A percentile compares a stretch with the other conserved stretches of the same genome.
Conservation (phyloP, 2,329 filamentous ascomycete species). For the Pezicula neosporulosa region DNA sequence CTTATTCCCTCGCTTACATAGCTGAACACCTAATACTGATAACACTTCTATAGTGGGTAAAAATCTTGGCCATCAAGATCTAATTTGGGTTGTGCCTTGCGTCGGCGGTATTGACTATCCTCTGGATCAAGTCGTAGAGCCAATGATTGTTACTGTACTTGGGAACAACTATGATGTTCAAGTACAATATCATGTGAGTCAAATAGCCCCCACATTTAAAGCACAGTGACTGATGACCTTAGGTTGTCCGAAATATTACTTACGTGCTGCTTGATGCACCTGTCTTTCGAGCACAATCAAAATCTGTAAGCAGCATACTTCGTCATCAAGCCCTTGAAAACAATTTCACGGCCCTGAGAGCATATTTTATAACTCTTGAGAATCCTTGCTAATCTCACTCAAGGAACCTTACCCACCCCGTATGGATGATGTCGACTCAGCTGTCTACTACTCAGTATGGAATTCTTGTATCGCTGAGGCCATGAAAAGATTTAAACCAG, state of each 20-base stretch:
- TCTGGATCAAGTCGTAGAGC: constrained; percentile 51
- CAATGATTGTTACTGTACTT: constrained; percentile 60
- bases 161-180: constrained; percentile 57
- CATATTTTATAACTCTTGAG: too few relatives aligned
- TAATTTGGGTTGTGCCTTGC: constrained; percentile 62
- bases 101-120: constrained; percentile 64
- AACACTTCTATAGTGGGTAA: constrained; percentile 46
- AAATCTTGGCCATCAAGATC: constrained; percentile 59
- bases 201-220: neutral
- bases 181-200: constrained; percentile 56
- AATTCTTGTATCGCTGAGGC: constrained; percentile 66
- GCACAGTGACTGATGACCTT: neutral
- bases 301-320: constrained; percentile 16
- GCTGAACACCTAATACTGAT: neutral
- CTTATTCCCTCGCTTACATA: neutral
- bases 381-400: too few relatives aligned
- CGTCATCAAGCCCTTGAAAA: too few relatives aligned
- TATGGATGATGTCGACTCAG: constrained; percentile 67
- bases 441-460: constrained; percentile 68
- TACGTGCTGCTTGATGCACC: constrained; percentile 58
- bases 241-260: constrained; percentile 55
- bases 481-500: constrained; percentile 56
- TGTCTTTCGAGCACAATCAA: constrained; percentile 61
- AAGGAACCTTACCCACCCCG: constrained; percentile 62
- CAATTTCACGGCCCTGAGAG: too few relatives aligned